phyloP scores from a whole-genome alignment of 179 eudicot species.

The Spergularia azorica region DNA sequence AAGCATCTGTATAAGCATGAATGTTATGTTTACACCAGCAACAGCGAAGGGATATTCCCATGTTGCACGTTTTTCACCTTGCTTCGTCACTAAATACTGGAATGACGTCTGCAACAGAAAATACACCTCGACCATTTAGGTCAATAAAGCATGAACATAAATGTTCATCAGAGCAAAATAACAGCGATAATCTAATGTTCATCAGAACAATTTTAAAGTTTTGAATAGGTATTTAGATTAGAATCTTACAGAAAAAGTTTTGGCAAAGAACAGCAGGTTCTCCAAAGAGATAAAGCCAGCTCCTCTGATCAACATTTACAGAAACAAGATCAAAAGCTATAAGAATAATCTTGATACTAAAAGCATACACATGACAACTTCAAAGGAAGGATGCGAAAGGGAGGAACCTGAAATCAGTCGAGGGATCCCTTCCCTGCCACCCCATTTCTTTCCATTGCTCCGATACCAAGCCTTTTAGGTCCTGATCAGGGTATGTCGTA shows the following conservation, averaged over 20 bases:
- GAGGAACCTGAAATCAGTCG: constrained; percentile 82
- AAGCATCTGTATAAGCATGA: constrained; percentile 90
- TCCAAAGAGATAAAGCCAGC: constrained; percentile 93
- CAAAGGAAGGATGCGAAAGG: constrained; percentile 2
- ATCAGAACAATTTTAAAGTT: too few species aligned
- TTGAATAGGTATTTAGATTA: not conserved
- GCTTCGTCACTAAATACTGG: constrained; percentile 59
- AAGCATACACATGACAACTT: not conserved
- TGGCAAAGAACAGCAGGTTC: constrained; percentile 83
- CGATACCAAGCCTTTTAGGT: constrained; percentile 65
- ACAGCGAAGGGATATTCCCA: constrained; percentile 98
- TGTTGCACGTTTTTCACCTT: constrained; percentile 63
- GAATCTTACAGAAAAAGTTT: constrained; percentile 68
- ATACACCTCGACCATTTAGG: not conserved
- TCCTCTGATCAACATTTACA: constrained; percentile 56
- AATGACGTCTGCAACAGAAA: constrained; percentile 61
- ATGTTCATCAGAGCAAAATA: not conserved
- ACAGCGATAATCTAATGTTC: too few species aligned
- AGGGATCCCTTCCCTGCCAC: constrained; percentile 93
- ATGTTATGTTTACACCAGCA: constrained; percentile 89
- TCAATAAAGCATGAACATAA: not conserved
- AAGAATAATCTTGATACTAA: not conserved
- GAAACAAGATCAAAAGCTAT: constrained; percentile 6
- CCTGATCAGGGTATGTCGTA: constrained; percentile 67
- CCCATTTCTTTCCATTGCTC: constrained; percentile 99